Evolutionary conservation across 2,329 filamentous ascomycete species (phyloP).

Genomic region (Phialemonium atrogriseum): DNA sequence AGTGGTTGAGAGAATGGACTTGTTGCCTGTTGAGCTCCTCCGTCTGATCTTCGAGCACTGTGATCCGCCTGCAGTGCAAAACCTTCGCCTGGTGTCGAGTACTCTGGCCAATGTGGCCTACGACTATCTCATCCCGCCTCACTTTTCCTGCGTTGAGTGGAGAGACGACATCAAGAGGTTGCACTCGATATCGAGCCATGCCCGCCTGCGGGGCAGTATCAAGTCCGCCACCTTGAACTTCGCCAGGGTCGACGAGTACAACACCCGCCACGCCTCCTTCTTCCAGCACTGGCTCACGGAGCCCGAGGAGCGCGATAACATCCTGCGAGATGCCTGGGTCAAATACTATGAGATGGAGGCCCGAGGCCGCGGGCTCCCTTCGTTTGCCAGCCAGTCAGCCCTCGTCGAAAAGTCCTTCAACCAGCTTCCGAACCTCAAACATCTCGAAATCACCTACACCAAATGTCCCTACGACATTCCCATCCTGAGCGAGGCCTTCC

Average conservation of each 20-base stretch:
- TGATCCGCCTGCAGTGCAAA: constrained; percentile 27
- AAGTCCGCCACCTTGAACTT: constrained; percentile 37
- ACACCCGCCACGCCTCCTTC: constrained; percentile 25
- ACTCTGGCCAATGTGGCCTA: constrained; percentile 32
- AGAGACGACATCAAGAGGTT: constrained; percentile 36
- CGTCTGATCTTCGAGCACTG: constrained; percentile 34
- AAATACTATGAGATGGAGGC: constrained; percentile 27
- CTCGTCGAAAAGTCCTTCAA: constrained; percentile 29
- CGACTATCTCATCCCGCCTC: constrained; percentile 30
- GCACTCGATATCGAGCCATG: constrained; percentile 32
- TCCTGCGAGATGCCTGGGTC: constrained; percentile 25
- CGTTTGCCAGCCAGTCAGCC: constrained; percentile 26
- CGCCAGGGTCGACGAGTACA: constrained; percentile 31
- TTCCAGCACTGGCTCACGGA: constrained; percentile 28
- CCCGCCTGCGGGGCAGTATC: constrained; percentile 32
- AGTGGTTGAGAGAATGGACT: constrained; percentile 24
- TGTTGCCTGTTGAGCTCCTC: constrained; percentile 18
- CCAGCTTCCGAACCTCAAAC: constrained; percentile 28
- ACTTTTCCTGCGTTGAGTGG: constrained; percentile 35
- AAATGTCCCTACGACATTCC: constrained; percentile 29
- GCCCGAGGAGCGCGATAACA: constrained; percentile 25
- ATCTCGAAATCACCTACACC: constrained; percentile 32
- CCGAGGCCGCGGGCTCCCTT: constrained; percentile 22
- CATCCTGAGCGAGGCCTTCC: constrained; percentile 27
- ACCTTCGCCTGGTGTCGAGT: constrained; percentile 30